Evolutionary conservation across 1,284 basidiomycete species (phyloP), one percentile per base, ranked within the genome.

Genomic region (Ceratorhiza oryzae-sativae): DNA sequence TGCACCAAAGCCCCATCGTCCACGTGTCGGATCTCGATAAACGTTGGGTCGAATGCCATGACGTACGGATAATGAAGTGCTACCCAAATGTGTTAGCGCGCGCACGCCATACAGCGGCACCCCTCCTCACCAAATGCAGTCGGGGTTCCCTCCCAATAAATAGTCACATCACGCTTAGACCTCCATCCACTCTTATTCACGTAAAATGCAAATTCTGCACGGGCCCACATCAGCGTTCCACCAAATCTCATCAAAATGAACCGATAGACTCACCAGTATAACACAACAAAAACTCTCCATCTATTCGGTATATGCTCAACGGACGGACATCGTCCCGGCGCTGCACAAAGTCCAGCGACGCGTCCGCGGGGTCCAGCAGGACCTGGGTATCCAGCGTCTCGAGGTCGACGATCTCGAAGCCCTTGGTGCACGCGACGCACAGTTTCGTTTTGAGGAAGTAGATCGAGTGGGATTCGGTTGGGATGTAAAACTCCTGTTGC

Each of bases 381-480:
- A 94, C 94, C 82, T 99, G 97, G 59, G 96, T 98, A 80, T 99
- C 97, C 80, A 99, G 84, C 71, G 92, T 97, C 80, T 98, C 96
- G 61, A 98, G 86, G 81, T 99, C 97, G 75, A 99, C 95, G 76
- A 99, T 98, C 83, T 99, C 97, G 80, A 99, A 99, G n/a, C 97
- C 97, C 79, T 95, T 93, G 15, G 95, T 94, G 79, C 95, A 97
- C 1, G 97, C 97, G 13, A 99, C 93, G 79, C 97, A 99, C 73
- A 99, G 88, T 83, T 93, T 95, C 70, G 96, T 98, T 85, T 97
- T 98, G 77, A 99, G 86, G 83, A 98, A 98, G 82, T 98, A 95
- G 60, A 99, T 93, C 9, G 95, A 98, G 75, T 90, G 94, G 61
- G 94, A 97, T 81, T 98, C 96, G 18, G 97, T 94, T 0, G 97